These are phyloP conservation scores for Trametes villosa DNA, from an alignment of 768 basidiomycete species.

Conservation along the genomic window DNA sequence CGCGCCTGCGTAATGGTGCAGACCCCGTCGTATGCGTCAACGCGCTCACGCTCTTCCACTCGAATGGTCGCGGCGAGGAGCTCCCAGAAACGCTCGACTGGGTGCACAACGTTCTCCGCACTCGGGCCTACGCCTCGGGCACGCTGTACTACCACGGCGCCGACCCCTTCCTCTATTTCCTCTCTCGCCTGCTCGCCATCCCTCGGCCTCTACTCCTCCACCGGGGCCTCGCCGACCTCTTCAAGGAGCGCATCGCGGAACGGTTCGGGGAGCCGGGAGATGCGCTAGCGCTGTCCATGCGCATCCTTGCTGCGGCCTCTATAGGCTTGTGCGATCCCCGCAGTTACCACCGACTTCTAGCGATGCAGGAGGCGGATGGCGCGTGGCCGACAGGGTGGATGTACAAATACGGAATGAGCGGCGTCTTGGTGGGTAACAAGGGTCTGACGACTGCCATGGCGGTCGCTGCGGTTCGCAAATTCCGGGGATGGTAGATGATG, in stretches of 20 bases:
- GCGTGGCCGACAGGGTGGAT: slow-evolving; percentile 58
- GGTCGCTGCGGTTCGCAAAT: slow-evolving; percentile 46
- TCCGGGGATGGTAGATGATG: no score
- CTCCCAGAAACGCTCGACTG: slow-evolving; percentile 46
- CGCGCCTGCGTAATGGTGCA: slow-evolving; percentile 37
- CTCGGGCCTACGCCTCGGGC: slow-evolving; percentile 53
- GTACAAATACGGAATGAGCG: slow-evolving; percentile 53
- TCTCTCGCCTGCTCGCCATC: slow-evolving; percentile 45
- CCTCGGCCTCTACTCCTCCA: not conserved
- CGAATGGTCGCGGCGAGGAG: slow-evolving; percentile 48
- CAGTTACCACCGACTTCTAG: slow-evolving; percentile 46
- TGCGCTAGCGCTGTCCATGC: slow-evolving; percentile 54
- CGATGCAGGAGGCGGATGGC: slow-evolving; percentile 53
- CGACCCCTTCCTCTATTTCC: slow-evolving; percentile 52
- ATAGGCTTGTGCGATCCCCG: slow-evolving; percentile 46
- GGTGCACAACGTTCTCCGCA: slow-evolving; percentile 48
- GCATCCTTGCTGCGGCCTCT: slow-evolving; percentile 46
- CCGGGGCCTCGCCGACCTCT: slow-evolving; percentile 38
- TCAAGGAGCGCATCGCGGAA: slow-evolving; percentile 48
- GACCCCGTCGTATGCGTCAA: slow-evolving; percentile 56
- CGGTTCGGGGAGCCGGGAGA: slow-evolving; percentile 51
- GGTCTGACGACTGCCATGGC: slow-evolving; percentile 58
- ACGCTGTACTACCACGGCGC: slow-evolving; percentile 52
- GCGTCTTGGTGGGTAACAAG: slow-evolving; percentile 50
- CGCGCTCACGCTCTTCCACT: slow-evolving; percentile 48